Evolutionary conservation across 176 grass and related monocot species (phyloP), one percentile per base, ranked within the genome.

Genomic region (Oryza brachyantha): DNA sequence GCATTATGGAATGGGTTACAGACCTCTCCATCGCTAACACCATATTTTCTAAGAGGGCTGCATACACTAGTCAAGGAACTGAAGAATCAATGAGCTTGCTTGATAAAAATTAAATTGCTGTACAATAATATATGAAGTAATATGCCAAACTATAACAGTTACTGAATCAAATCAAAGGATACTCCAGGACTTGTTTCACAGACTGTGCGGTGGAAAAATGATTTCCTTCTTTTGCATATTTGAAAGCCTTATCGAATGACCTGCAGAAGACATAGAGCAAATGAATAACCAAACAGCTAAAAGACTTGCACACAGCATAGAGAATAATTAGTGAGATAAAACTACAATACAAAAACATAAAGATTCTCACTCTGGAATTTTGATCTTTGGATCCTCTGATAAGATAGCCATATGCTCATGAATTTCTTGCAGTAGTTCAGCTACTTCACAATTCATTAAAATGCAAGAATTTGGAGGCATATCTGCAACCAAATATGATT

Each of bases 321-420:
- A 72, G 7, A 72, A 72, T 61, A 22, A 14, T 24, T 78, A 17
- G 42, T 9, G 25, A 8, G 31, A 52, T 54, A 66, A 29, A 76
- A 76, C 31, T 58, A 54, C 17, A 36, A 63, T 11, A 25, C 29
- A 29, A 80, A 57, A 52, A 14, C 65, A n/a, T 2, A 85, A 85
- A 35, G 12, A 77, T 21, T 50, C 78, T 84, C 95, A 99, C 96
- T 91, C 85, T 28, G 96, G 96, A 46, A 95, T 90, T 91, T 99
- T 95, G 50, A 99, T 87, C 14, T 82, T 93, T 62, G 92, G 90
- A 52, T 99, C 96, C 67, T 99, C 90, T 40, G 90, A 93, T 84
- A 99, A 88, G 64, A 99, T 92, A 72, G 90, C 86, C 96, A 95
- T 93, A 72, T 95, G 88, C 60, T 93, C 92, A 1, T 95, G 90